phyloP scores from a whole-genome alignment of 805 yeast species.

The Candida arabinofermentans region DNA sequence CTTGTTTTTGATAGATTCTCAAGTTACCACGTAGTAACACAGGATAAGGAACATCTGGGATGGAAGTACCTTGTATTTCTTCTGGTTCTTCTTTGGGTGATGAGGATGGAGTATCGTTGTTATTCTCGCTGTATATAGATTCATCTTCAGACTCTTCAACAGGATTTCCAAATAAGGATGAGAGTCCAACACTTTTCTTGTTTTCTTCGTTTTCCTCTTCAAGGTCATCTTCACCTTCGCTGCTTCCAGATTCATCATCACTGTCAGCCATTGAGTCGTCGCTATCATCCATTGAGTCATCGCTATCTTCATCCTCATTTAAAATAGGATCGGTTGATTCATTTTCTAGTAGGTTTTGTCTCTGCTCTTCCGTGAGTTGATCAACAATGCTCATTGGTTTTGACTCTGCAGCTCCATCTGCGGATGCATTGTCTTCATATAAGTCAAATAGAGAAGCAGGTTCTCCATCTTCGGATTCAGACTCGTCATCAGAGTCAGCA shows the following conservation, averaged over 20 bases:
- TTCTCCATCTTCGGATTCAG: slow-evolving; percentile 15
- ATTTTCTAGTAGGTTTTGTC: slow-evolving; percentile 13
- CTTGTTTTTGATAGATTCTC: slow-evolving; percentile 92
- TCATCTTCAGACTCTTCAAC: slow-evolving; percentile 34
- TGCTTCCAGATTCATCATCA: slow-evolving; percentile 15
- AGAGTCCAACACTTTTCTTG: slow-evolving; percentile 25
- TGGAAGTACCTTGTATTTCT: slow-evolving; percentile 28
- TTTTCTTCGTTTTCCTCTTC: slow-evolving; percentile 21
- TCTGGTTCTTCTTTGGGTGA: slow-evolving; percentile 30
- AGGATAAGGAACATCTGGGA: slow-evolving; percentile 77
- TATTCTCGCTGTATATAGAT: slow-evolving; percentile 29
- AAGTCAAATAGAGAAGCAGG: slow-evolving; percentile 29
- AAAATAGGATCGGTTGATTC: slow-evolving; percentile 19
- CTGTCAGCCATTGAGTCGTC: slow-evolving; percentile 19
- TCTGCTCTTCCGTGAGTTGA: slow-evolving; percentile 25
- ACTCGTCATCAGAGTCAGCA: slow-evolving; percentile 17
- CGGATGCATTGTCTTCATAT: slow-evolving; percentile 25
- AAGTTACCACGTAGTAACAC: slow-evolving; percentile 72
- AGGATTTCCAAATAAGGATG: slow-evolving; percentile 34
- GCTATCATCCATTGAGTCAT: no score
- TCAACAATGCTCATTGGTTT: slow-evolving; percentile 20
- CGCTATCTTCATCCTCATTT: slow-evolving; percentile 18
- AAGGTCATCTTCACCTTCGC: slow-evolving; percentile 13
- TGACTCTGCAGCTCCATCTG: slow-evolving; percentile 2
- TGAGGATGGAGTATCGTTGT: slow-evolving; percentile 32